These are phyloP conservation scores for Uncinocarpus reesii DNA, from an alignment of 2,329 filamentous ascomycete genomes.

Conservation along the genomic window DNA sequence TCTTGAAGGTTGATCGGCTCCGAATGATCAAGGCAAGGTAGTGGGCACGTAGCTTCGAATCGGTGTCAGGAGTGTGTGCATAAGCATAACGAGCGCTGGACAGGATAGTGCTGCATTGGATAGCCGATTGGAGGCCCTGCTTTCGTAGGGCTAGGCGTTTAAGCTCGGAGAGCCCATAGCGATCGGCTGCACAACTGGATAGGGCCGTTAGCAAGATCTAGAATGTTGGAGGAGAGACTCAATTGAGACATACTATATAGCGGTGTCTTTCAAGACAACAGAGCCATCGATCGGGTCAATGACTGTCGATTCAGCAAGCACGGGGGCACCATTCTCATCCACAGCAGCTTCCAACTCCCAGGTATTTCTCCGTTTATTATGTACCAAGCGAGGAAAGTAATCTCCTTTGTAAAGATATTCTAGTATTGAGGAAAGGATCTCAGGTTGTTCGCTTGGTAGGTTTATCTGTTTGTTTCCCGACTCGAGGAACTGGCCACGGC, in stretches of 20 bases:
- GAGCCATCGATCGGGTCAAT: conserved; percentile 55
- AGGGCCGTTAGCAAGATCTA: not conserved
- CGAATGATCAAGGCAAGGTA: conserved; percentile 89
- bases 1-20: conserved; percentile 77
- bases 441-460: conserved; percentile 75
- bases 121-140: conserved; percentile 76
- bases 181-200: conserved; percentile 62
- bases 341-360: conserved; percentile 66
- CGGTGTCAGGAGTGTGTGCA: conserved; percentile 73
- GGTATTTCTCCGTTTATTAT: conserved; percentile 67
- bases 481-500: conserved; percentile 54
- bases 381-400: conserved; percentile 73
- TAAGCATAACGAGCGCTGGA: conserved; percentile 84
- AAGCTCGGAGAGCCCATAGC: conserved; percentile 71
- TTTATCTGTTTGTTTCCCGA: conserved; percentile 58
- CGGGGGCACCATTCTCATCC: conserved; percentile 30
- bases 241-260: conserved; percentile 55
- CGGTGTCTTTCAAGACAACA: conserved; percentile 73
- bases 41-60: conserved; percentile 83
- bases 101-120: conserved; percentile 75
- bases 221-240: not conserved
- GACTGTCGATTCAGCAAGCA: conserved; percentile 50
- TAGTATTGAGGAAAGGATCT: conserved; percentile 80
- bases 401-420: conserved; percentile 93
- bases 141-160: conserved; percentile 78